Base-by-base conservation (phyloP, 305 asterid species). In the Fraxinus angustifolia region DNA sequence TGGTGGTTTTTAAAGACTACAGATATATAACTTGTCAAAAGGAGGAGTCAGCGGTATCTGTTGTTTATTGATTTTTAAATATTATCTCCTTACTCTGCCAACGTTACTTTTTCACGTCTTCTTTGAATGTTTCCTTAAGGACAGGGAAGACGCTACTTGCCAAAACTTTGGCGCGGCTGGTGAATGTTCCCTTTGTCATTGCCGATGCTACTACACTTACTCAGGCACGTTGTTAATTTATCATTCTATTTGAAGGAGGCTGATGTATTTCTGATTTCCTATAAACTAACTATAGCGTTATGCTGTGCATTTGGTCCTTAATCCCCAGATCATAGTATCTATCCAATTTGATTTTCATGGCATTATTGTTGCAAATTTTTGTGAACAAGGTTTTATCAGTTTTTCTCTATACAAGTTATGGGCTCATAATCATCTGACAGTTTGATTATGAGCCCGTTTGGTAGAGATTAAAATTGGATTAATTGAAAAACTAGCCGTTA, bases 61-160 rank as follows among this genome's bases (percentile, higher is more conserved):
- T 48, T 48, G 19, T 48, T 14, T 48, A 4, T 48, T 48, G 19
- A 48, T 48, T 48, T 48, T 48, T 48, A 48, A 48, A 14, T 48
- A 16, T 48, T 30, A 12, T 81, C 14, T 82, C 3, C 58, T 68
- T 34, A 53, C 56, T 50, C 40, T 67, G 78, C 50, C 84, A 78
- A 56, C 85, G 81, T 67, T 88, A 83, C 88, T 85, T 91, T 88
- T 91, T 91, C 89, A 90, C 91, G 79, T 87, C 86, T 79, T 83
- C 82, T 83, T 82, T 89, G 84, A 82, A 75, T 88, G 88, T 89
- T 85, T 75, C 90, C 83, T 91, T 87, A 93, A 91, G 98, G 97
- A 95, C 98, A 95, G 99, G 99, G 92, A 95, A 95, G 88, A 95
- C 99, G 82, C 91, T 93, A 88, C 98, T 95, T 81, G 98, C 99